Conservation (phyloP, 2,329 filamentous ascomycete genomes). For the Paracorniculantispora psalliotae region DNA sequence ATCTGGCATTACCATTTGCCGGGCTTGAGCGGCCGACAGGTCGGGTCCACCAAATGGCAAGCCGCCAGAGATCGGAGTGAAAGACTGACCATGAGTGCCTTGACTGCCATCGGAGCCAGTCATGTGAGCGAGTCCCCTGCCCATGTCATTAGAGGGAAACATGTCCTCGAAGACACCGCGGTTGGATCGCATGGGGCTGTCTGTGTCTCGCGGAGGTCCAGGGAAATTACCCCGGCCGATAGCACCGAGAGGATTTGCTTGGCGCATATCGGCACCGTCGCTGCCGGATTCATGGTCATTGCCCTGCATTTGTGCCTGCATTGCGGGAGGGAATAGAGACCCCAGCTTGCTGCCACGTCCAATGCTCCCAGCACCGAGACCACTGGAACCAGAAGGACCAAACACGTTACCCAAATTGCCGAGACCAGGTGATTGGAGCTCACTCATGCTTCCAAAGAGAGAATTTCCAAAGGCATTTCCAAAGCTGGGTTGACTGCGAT, state of each 20-base stretch:
- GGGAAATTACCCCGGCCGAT: slow-evolving; percentile 60
- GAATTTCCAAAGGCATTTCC: slow-evolving; percentile 68
- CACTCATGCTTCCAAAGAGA: slow-evolving; percentile 70
- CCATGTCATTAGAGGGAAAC: slow-evolving; percentile 35
- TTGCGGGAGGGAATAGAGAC: slow-evolving; percentile 78
- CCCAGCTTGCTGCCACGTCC: slow-evolving; percentile 77
- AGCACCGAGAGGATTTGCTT: slow-evolving; percentile 58
- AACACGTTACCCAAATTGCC: slow-evolving; percentile 66
- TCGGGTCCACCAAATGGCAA: slow-evolving; percentile 36
- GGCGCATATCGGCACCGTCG: slow-evolving; percentile 55
- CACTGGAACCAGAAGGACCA: slow-evolving; percentile 53
- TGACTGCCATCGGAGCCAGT: slow-evolving; percentile 15
- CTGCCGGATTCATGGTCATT: slow-evolving; percentile 62
- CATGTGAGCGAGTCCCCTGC: slow-evolving; percentile 25
- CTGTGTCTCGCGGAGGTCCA: slow-evolving; percentile 49
- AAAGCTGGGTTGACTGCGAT: slow-evolving; percentile 55
- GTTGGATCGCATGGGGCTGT: slow-evolving; percentile 53
- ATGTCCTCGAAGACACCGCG: slow-evolving; percentile 53
- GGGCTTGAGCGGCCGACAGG: slow-evolving; percentile 62
- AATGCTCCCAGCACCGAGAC: slow-evolving; percentile 58
- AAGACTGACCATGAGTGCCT: slow-evolving; percentile 24
- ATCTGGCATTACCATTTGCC: slow-evolving; percentile 98
- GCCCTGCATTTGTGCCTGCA: slow-evolving; percentile 85
- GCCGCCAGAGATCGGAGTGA: slow-evolving; percentile 30
- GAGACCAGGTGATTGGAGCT: slow-evolving; percentile 70